These are phyloP conservation scores for Mentha longifolia DNA, from an alignment of 257 asterid genomes.

Conservation along the genomic window DNA sequence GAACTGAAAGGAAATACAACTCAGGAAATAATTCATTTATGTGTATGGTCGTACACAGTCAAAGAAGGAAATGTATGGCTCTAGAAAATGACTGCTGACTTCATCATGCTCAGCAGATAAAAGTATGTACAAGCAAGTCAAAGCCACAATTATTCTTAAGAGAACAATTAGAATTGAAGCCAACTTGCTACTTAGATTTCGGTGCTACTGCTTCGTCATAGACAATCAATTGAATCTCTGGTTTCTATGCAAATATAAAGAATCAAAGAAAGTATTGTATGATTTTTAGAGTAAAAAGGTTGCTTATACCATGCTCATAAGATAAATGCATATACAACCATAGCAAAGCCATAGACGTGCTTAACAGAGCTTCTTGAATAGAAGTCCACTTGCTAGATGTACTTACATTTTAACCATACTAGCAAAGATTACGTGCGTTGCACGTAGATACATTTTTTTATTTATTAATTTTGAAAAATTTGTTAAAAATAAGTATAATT, in stretches of 20 bases:
- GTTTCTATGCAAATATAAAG: not conserved
- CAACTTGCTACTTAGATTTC: constrained; percentile 16
- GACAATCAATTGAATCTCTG: constrained; percentile 22
- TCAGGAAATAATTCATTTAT: constrained; percentile 20
- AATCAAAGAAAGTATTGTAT: not conserved
- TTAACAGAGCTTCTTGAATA: constrained; percentile 2
- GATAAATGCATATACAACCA: constrained; percentile 20
- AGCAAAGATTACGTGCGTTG: no score
- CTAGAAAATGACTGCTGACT: constrained; percentile 11
- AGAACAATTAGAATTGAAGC: constrained; percentile 20
- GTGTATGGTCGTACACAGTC: not conserved
- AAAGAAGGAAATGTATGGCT: constrained; percentile 7
- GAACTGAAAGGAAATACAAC: constrained; percentile 59
- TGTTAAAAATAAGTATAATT: no score
- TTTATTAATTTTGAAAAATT: no score
- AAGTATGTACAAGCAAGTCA: constrained; percentile 11
- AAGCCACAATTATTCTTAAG: constrained; percentile 1
- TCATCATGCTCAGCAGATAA: constrained; percentile 15
- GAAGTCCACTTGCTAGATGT: not conserved
- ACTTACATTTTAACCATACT: not conserved
- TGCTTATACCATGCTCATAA: constrained; percentile 20
- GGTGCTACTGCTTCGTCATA: constrained; percentile 23
- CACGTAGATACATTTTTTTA: no score
- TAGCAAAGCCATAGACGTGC: constrained; percentile 14
- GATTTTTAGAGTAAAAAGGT: not conserved